Conservation (phyloP, 352 stramenopile genomes). For the Thalassiosira ordinaria region DNA sequence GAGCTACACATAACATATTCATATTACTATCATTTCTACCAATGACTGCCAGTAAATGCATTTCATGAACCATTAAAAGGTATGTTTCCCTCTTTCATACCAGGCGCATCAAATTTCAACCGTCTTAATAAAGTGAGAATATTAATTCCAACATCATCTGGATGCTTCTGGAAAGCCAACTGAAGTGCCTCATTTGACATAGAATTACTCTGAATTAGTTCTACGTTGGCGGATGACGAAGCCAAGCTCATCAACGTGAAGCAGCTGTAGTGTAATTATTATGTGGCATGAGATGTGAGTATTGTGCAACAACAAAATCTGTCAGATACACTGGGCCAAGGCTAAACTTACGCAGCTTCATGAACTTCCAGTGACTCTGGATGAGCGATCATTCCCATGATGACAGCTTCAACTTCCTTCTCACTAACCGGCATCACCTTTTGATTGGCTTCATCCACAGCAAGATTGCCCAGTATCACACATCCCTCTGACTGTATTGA, state of each 20-base stretch:
- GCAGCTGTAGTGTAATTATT: conserved; percentile 22
- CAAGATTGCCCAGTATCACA: conserved; percentile 42
- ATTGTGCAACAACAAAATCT: background rate
- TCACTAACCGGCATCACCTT: conserved; percentile 11
- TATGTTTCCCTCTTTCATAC: no score
- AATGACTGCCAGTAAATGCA: no score
- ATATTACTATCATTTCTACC: no score
- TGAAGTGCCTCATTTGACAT: conserved; percentile 5
- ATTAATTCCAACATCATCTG: conserved; percentile 12
- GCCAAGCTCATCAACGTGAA: conserved; percentile 24
- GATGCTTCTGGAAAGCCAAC: conserved; percentile 18
- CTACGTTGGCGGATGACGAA: conserved; percentile 22
- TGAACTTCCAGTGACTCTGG: conserved; percentile 28
- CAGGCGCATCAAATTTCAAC: conserved; percentile 18
- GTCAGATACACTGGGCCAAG: background rate
- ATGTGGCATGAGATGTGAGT: conserved; percentile 1
- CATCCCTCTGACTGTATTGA: conserved; percentile 47
- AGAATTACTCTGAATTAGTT: conserved; percentile 5
- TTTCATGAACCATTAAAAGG: no score
- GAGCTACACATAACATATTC: no score
- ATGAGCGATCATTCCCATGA: conserved; percentile 23
- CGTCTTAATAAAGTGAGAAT: conserved; percentile 17
- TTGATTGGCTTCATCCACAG: conserved; percentile 19
- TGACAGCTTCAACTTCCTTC: conserved; percentile 22
- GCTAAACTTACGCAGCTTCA: conserved; percentile 31